Evolutionary conservation across 768 basidiomycete species (phyloP).

Genomic region (Rhizopogon salebrosus): DNA sequence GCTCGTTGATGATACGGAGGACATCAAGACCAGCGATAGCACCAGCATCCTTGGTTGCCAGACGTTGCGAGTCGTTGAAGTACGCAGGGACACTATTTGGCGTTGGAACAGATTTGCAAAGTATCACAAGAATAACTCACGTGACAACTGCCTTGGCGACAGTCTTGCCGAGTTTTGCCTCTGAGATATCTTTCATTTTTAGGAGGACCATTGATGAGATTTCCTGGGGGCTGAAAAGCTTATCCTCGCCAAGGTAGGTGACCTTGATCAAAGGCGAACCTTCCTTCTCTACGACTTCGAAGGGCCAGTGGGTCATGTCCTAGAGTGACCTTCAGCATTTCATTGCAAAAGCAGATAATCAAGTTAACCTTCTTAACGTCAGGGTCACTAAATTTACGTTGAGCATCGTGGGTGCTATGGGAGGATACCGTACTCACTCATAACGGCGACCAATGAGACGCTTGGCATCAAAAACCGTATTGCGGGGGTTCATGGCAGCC

Average conservation of each 20-base stretch:
- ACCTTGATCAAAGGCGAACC: slow-evolving; percentile 97
- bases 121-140: slow-evolving; percentile 44
- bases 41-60: slow-evolving; percentile 99
- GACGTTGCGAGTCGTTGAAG: slow-evolving; percentile 99
- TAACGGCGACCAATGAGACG: slow-evolving; percentile 97
- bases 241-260: slow-evolving; percentile 89
- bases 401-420: too few relatives aligned
- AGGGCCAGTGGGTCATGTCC: slow-evolving; percentile 98
- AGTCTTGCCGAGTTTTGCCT: slow-evolving; percentile 97
- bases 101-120: slow-evolving; percentile 1
- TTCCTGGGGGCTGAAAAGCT: slow-evolving; percentile 96
- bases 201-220: slow-evolving; percentile 99
- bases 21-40: slow-evolving; percentile 97
- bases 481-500: slow-evolving; percentile 98
- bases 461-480: slow-evolving; percentile 99
- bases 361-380: slow-evolving; percentile 77
- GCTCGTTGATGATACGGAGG: slow-evolving; percentile 99
- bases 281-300: slow-evolving; percentile 93
- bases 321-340: slow-evolving; percentile 25
- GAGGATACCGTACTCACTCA: slow-evolving; percentile 53
- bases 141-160: slow-evolving; percentile 99
- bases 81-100: slow-evolving; percentile 83
- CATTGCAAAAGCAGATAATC: background rate
- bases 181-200: slow-evolving; percentile 99
- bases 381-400: slow-evolving; percentile 56